Conservation (phyloP, 2,329 filamentous ascomycete species). For the Penicillium sp. region DNA sequence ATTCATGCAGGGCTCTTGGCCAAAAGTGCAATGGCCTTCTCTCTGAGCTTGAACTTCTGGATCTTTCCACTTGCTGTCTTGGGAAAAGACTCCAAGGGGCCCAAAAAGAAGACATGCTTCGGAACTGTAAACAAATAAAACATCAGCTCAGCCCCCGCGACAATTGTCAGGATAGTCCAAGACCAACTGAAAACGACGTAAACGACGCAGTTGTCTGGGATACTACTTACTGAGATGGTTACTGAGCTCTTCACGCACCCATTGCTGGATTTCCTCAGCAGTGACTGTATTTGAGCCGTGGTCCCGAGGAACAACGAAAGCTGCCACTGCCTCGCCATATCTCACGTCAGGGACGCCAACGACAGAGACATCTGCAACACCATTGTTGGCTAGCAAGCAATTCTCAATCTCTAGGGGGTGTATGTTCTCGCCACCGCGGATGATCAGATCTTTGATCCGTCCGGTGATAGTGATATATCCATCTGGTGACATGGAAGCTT, state of each 20-base stretch:
- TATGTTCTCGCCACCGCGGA: slow-evolving; percentile 92
- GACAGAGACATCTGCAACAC: slow-evolving; percentile 72
- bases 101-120: slow-evolving; percentile 81
- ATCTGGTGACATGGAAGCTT: slow-evolving; percentile 76
- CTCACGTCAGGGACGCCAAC: slow-evolving; percentile 78
- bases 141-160: neutral
- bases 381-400: slow-evolving; percentile 70
- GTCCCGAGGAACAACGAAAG: slow-evolving; percentile 66
- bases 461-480: slow-evolving; percentile 89
- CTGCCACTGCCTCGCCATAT: slow-evolving; percentile 83
- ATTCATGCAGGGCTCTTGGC: slow-evolving; percentile 24
- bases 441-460: slow-evolving; percentile 92
- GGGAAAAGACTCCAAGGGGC: slow-evolving; percentile 63
- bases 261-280: slow-evolving; percentile 61
- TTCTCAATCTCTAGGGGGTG: slow-evolving; percentile 92
- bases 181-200: neutral
- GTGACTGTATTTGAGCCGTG: slow-evolving; percentile 42
- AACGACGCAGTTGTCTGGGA: neutral
- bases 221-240: slow-evolving; percentile 62
- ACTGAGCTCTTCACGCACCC: slow-evolving; percentile 68
- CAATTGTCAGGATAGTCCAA: neutral
- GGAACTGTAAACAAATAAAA: slow-evolving; percentile 54
- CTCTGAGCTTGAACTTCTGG: slow-evolving; percentile 83
- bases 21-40: slow-evolving; percentile 57
- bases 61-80: slow-evolving; percentile 98